These are phyloP conservation scores for Oehlia diaphana DNA, from an alignment of 192 early-diverging fungal species.

Conservation along the genomic window DNA sequence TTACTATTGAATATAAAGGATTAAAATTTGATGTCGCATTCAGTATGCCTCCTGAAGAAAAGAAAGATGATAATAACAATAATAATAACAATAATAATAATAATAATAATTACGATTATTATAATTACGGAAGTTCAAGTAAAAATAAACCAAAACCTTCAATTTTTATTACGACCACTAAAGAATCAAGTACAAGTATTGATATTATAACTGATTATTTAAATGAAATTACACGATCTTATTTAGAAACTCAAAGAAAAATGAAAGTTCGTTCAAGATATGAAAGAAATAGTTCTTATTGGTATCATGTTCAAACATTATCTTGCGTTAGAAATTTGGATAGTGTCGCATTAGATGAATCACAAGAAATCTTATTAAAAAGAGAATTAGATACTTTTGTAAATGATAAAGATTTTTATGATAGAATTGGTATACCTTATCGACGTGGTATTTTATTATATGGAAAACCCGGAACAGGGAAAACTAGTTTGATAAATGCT, in stretches of 20 bases:
- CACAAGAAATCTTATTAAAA: constrained; percentile 48
- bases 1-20: constrained; percentile 8
- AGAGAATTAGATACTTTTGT: constrained; percentile 53
- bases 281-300: constrained; percentile 6
- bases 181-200: constrained; percentile 13
- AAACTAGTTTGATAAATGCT: constrained; percentile 43
- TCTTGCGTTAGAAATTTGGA: constrained; percentile 37
- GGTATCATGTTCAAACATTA: constrained; percentile 14
- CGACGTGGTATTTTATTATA: constrained; percentile 47
- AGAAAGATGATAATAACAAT: background rate
- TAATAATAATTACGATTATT: too few species aligned
- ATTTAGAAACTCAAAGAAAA: constrained; percentile 15
- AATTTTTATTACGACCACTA: constrained; percentile 7
- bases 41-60: background rate
- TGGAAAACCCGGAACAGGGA: constrained; percentile 45
- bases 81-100: background rate
- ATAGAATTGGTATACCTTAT: constrained; percentile 62
- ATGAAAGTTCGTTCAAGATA: background rate
- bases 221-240: constrained; percentile 15
- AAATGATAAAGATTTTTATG: constrained; percentile 57
- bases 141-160: constrained; percentile 12
- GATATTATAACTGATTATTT: constrained; percentile 14
- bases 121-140: too few species aligned
- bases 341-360: constrained; percentile 53
- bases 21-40: constrained; percentile 2